These are phyloP conservation scores for Arctium lappa DNA, from an alignment of 129 eudicot genomes.

Conservation along the genomic window DNA sequence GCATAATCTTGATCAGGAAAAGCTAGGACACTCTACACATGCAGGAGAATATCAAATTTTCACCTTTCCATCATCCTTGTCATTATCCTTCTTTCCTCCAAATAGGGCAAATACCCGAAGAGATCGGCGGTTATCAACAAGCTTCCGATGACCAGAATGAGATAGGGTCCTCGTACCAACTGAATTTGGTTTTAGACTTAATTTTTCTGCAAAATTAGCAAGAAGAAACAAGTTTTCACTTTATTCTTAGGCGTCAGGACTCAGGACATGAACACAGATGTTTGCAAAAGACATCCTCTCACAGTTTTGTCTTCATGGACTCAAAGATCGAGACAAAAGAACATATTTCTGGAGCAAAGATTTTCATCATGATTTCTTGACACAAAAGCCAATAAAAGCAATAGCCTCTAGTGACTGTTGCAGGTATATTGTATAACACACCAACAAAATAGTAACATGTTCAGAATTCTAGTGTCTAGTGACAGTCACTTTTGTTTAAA, in stretches of 20 bases:
- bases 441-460: neutral
- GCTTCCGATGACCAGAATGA: constrained; percentile 23
- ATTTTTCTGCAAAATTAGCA: constrained; percentile 44
- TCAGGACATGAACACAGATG: constrained; percentile 1
- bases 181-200: constrained; percentile 25
- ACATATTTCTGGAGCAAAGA: neutral
- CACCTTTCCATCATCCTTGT: constrained; percentile 62
- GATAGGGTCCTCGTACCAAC: constrained; percentile 40
- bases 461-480: neutral
- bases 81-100: constrained; percentile 83
- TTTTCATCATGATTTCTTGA: neutral
- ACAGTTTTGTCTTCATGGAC: neutral
- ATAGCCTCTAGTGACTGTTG: neutral
- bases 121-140: constrained; percentile 37
- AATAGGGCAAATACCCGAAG: constrained; percentile 59
- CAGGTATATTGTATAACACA: neutral
- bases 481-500: neutral
- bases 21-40: neutral
- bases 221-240: neutral
- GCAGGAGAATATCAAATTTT: constrained; percentile 35
- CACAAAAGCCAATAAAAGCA: neutral
- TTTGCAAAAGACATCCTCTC: neutral
- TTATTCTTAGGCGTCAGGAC: neutral
- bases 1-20: neutral
- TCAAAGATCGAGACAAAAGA: too few relatives aligned